Conservation (phyloP, 257 asterid species). For the Solanum rostratum region DNA sequence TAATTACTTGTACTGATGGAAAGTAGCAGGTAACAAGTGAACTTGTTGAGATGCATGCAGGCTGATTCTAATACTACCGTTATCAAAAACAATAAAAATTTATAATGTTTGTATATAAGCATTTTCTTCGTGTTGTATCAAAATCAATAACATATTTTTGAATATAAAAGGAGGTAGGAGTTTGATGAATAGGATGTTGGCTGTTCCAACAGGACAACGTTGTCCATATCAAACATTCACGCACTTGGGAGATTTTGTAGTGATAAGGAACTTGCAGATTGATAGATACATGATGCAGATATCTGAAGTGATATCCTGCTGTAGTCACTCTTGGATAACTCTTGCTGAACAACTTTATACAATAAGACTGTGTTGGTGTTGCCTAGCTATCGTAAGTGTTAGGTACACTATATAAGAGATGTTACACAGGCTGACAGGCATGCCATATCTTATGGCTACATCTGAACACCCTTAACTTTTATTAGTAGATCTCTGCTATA, state of each 20-base stretch:
- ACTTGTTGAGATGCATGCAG: background rate
- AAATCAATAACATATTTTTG: background rate
- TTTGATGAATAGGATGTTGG: background rate
- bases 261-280: background rate
- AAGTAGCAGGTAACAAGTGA: background rate
- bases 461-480: background rate
- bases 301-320: background rate
- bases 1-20: background rate
- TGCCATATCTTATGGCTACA: background rate
- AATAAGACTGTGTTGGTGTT: background rate
- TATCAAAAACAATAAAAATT: background rate
- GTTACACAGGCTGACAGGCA: background rate
- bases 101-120: background rate
- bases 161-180: background rate
- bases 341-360: background rate
- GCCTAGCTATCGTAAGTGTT: background rate
- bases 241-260: background rate
- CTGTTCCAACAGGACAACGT: background rate
- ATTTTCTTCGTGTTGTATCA: background rate
- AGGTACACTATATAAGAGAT: background rate
- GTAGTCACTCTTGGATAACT: background rate
- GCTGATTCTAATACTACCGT: background rate
- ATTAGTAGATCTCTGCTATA: background rate
- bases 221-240: background rate
- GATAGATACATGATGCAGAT: background rate